Conservation (phyloP, 176 grass and related monocot species). For the Musa acuminata region DNA sequence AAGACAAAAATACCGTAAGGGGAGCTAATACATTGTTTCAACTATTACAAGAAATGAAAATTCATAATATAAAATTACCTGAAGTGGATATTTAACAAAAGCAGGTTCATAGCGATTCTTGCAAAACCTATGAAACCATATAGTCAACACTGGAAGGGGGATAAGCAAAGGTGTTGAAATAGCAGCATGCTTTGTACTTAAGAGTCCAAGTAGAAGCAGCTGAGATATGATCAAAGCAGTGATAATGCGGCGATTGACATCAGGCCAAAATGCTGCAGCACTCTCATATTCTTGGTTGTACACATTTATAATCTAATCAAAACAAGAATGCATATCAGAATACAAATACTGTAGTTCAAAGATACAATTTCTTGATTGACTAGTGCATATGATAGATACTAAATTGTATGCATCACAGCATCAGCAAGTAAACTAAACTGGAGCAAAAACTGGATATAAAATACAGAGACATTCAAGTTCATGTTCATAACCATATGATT, state of each 20-base stretch:
- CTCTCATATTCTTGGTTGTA: conserved; percentile 99
- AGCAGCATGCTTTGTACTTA: conserved; percentile 71
- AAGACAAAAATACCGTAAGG: too few relatives aligned
- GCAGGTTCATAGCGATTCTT: conserved; percentile 77
- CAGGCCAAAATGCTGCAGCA: conserved; percentile 92
- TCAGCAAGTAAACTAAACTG: too few relatives aligned
- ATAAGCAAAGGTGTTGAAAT: conserved; percentile 80
- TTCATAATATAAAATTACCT: conserved; percentile 42
- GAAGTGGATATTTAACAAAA: conserved; percentile 69
- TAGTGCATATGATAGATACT: not conserved
- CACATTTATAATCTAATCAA: conserved; percentile 88
- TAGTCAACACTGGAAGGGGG: conserved; percentile 75
- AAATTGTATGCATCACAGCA: not conserved
- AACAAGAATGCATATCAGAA: not conserved
- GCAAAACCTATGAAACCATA: conserved; percentile 90
- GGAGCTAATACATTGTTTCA: not conserved
- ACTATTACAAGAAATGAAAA: not conserved
- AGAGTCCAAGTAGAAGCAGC: conserved; percentile 69
- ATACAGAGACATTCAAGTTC: too few relatives aligned
- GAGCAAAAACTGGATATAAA: too few relatives aligned
- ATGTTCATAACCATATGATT: too few relatives aligned
- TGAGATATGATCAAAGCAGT: conserved; percentile 78
- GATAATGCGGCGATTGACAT: conserved; percentile 81
- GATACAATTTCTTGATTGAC: conserved; percentile 8
- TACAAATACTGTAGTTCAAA: not conserved